Base-by-base conservation (phyloP, 2,329 filamentous ascomycete genomes). In the Aspergillus latus region DNA sequence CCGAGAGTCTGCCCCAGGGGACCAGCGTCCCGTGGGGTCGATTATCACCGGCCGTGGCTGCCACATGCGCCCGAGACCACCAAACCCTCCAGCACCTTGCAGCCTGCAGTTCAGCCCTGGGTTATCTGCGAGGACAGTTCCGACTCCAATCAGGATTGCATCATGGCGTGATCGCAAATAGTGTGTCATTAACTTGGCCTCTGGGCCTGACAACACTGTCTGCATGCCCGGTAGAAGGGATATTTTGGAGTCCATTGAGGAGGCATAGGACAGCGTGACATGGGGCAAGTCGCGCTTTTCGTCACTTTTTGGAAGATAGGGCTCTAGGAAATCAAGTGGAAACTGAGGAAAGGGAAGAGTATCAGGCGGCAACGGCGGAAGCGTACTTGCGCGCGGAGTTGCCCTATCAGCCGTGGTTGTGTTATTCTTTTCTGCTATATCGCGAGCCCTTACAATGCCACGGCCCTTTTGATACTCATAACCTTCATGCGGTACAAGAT, bases 121-220 rank as follows among this genome's bases (percentile, higher is more conserved):
- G 68, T 96, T 84, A 71, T 97, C 93, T 16, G 90, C 88, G 28
- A 90, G 78, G 6, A 91, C 89, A 1, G 93, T 97, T 2, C 88
- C 88, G 4, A 88, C 90, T 21, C 93, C 93, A 34, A 97, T 80
- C 28, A 95, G 80, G 64, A 97, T 96, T 39, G 90, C 91, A 60
- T 89, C 85, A 74, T 97, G 92, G 13, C 82, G 83, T 10, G 87
- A 87, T 66, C 93, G 89, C 29, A 97, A 83, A 70, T 89, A 90
- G 74, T 97, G 93, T 0, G 93, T 97, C 90, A 97, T 95, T 52
- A 89, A 84, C 74, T 96, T 96, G 37, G 90, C 90, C 61, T 87
- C 81, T 0, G 88, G 84, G 3, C 92, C 92, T 1, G 93, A 97
- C 11, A 97, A 83, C 0, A 83, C 80, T 2, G 93, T 97, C 62